phyloP scores from a whole-genome alignment of 176 grass and related monocot genomes.

The sorghum (Sorghum bicolor) region Sorghum_bicolor_NCBIv3 NC_012872.2:11058501-11059000 shows the following conservation, averaged over 20 bases:
- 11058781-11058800: neutral
- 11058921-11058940: neutral
- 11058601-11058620: slow-evolving; percentile 9
- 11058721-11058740: neutral
- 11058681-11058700: neutral
- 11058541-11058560: neutral
- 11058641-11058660: neutral
- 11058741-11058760: neutral
- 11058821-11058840: neutral
- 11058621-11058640: neutral
- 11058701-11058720: neutral
- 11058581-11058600: neutral
- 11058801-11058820: neutral
- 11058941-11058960: neutral
- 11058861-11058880: neutral
- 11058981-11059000: neutral
- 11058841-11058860: neutral
- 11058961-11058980: neutral
- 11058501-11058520: neutral
- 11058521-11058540: neutral
- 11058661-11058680: neutral
- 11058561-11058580: neutral
- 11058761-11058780: neutral
- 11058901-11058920: neutral
- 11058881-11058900: neutral